Evolutionary conservation across 441 rosid genomes (phyloP).

Genomic region (Euphorbia neoarborescens): DNA sequence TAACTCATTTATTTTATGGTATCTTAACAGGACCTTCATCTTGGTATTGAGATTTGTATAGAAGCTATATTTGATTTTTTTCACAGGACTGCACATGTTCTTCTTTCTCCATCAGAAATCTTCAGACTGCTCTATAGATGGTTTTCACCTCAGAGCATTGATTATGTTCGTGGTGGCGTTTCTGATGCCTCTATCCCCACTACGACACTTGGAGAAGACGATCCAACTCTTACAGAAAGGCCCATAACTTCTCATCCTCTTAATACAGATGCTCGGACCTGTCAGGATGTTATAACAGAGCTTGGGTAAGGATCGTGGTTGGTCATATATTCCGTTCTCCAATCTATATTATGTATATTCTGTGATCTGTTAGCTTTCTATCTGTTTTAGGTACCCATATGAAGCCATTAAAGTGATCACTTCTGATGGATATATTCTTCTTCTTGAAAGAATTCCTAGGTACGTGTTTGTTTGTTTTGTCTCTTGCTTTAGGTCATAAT

Average conservation of each 20-base stretch:
- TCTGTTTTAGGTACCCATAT: slow-evolving; percentile 66
- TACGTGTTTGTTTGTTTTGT: slow-evolving; percentile 21
- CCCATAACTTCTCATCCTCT: slow-evolving; percentile 46
- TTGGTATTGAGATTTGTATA: slow-evolving; percentile 76
- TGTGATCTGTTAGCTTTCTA: slow-evolving; percentile 8
- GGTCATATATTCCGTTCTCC: slow-evolving; percentile 4
- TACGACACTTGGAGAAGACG: slow-evolving; percentile 51
- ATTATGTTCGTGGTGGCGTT: slow-evolving; percentile 16
- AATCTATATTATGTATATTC: slow-evolving; percentile 7
- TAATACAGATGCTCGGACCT: slow-evolving; percentile 90
- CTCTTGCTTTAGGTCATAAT: slow-evolving; percentile 9
- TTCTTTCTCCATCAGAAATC: slow-evolving; percentile 72
- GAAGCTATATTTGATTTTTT: slow-evolving; percentile 74
- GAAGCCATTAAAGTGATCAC: slow-evolving; percentile 89
- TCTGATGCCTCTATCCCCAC: slow-evolving; percentile 37
- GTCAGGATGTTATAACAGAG: slow-evolving; percentile 91
- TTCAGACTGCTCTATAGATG: slow-evolving; percentile 33
- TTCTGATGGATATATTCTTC: slow-evolving; percentile 87
- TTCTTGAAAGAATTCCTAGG: slow-evolving; percentile 96
- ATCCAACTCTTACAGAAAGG: slow-evolving; percentile 54
- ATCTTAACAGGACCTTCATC: slow-evolving; percentile 73
- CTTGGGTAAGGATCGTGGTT: slow-evolving; percentile 55
- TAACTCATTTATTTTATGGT: slow-evolving; percentile 15
- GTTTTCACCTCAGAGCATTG: slow-evolving; percentile 36
- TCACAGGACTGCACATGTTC: slow-evolving; percentile 57